Conservation (phyloP, 345 rosid species). For the Jatropha curcas region DNA sequence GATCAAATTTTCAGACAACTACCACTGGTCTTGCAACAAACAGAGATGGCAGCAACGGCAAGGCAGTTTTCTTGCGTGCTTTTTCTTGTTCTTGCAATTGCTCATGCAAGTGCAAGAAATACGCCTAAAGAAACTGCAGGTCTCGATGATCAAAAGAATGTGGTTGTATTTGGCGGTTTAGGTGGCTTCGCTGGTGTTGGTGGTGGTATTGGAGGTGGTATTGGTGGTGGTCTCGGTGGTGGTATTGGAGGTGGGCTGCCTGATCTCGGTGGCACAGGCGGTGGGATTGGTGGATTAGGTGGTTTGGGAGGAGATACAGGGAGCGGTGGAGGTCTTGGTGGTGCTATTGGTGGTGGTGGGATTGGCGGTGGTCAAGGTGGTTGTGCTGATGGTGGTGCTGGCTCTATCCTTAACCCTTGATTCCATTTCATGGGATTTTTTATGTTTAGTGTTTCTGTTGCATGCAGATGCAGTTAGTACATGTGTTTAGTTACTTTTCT, state of each 20-base stretch:
- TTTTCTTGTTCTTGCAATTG: neutral
- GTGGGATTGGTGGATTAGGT: neutral
- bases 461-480: neutral
- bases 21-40: neutral
- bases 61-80: neutral
- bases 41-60: neutral
- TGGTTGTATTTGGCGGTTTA: constrained; percentile 12
- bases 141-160: constrained; percentile 21
- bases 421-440: too few relatives aligned
- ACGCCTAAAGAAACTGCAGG: constrained; percentile 15
- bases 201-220: constrained; percentile 5
- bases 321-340: constrained; percentile 7
- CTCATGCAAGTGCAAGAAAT: constrained; percentile 6
- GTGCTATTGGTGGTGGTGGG: neutral
- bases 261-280: neutral
- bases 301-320: neutral
- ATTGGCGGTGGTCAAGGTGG: neutral
- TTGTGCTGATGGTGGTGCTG: constrained; percentile 4
- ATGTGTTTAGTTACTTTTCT: neutral
- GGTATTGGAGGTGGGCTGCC: neutral
- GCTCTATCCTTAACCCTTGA: constrained; percentile 1
- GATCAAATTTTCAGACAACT: neutral
- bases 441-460: neutral
- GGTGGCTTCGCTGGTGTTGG: constrained; percentile 26
- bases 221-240: neutral